phyloP scores from a whole-genome alignment of 1,284 basidiomycete genomes.

The Phylloboletellus chloephorus region DNA sequence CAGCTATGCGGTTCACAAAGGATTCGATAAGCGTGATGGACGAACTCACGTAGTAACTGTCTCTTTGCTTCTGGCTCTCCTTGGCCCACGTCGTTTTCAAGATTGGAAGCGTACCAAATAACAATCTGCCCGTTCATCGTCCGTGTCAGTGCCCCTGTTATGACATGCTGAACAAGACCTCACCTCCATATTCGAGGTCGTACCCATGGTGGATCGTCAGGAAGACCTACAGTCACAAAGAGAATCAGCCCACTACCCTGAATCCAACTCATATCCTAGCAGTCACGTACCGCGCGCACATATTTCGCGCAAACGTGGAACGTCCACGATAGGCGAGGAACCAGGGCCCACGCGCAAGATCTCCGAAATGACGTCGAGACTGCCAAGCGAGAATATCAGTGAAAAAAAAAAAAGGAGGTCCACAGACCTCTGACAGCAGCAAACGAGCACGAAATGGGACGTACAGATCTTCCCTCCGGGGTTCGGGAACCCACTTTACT shows the following conservation, averaged over 20 bases:
- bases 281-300: slow-evolving; percentile 50
- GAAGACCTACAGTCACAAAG: slow-evolving; percentile 47
- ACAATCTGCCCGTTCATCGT: slow-evolving; percentile 39
- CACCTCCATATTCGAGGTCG: slow-evolving; percentile 72
- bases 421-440: background rate
- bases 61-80: slow-evolving; percentile 55
- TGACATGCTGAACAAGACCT: slow-evolving; percentile 24
- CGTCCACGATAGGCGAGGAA: slow-evolving; percentile 49
- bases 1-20: slow-evolving; percentile 1
- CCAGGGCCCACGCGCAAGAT: slow-evolving; percentile 44
- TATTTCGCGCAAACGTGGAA: slow-evolving; percentile 46
- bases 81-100: slow-evolving; percentile 54
- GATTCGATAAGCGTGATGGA: background rate
- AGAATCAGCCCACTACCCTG: slow-evolving; percentile 5
- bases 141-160: slow-evolving; percentile 1
- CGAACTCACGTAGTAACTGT: slow-evolving; percentile 61
- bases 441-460: slow-evolving; percentile 22
- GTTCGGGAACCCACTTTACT: slow-evolving; percentile 60
- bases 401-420: too few relatives aligned
- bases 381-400: slow-evolving; percentile 25
- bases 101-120: slow-evolving; percentile 56
- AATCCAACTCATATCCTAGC: background rate
- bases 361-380: slow-evolving; percentile 52
- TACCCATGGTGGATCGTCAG: slow-evolving; percentile 65
- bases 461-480: slow-evolving; percentile 56